Evolutionary conservation across 1,284 basidiomycete genomes (phyloP).

Genomic region (Pseudozyma tsukubaensis): DNA sequence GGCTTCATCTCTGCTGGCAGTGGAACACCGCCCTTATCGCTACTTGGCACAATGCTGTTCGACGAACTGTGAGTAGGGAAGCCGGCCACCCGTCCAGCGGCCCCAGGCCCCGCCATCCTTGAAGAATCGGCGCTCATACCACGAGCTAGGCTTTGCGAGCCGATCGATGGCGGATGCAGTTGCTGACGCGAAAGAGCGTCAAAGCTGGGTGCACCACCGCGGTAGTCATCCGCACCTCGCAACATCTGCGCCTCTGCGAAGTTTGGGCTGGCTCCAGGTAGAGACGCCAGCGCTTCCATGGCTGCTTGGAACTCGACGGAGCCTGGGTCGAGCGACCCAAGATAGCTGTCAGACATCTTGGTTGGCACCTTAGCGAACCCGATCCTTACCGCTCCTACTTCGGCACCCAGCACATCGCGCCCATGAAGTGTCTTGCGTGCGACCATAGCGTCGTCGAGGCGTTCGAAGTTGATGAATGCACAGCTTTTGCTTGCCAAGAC

Average conservation of each 20-base stretch:
- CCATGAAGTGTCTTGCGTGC: conserved; percentile 94
- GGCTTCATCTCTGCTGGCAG: conserved; percentile 64
- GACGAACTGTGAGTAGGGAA: conserved; percentile 62
- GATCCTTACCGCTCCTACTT: conserved; percentile 93
- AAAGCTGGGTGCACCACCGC: conserved; percentile 82
- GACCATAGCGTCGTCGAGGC: conserved; percentile 92
- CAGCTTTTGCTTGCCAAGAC: conserved; percentile 97
- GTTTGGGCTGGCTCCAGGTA: conserved; percentile 82
- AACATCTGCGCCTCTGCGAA: conserved; percentile 90
- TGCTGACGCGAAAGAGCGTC: conserved; percentile 79
- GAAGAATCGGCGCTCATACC: conserved; percentile 28
- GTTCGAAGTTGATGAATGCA: conserved; percentile 95
- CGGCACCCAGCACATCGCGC: conserved; percentile 91
- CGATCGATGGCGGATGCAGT: conserved; percentile 15
- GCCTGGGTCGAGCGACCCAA: conserved; percentile 28
- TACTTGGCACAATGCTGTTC: conserved; percentile 66
- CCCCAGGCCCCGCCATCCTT: conserved; percentile 3
- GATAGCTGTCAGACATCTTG: conserved; percentile 24
- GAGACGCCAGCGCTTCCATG: conserved; percentile 45
- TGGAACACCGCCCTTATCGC: conserved; percentile 67
- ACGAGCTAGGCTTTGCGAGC: conserved; percentile 25
- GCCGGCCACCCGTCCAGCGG: conserved; percentile 73
- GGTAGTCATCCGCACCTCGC: conserved; percentile 91
- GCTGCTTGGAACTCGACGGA: conserved; percentile 44
- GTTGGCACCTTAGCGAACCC: conserved; percentile 92